These are phyloP conservation scores for Aspergillus saccharolyticus DNA, from an alignment of 495 filamentous ascomycete species.

Conservation along the genomic window DNA sequence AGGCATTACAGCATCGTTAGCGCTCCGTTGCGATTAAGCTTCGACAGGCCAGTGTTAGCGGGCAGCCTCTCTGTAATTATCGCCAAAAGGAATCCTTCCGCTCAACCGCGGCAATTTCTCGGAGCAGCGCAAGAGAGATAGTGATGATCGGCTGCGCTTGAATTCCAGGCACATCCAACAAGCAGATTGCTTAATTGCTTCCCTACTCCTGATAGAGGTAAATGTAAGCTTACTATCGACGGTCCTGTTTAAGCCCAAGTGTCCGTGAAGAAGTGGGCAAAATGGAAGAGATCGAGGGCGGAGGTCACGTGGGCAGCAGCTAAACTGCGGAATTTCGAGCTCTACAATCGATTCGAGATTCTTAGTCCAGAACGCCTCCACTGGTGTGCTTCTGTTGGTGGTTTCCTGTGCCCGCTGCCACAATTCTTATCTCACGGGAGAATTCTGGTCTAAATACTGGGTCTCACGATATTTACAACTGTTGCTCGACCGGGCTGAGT, in stretches of 20 bases:
- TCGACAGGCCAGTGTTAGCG: neutral
- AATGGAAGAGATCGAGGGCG: conserved; percentile 1
- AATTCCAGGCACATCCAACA: neutral
- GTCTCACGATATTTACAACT: neutral
- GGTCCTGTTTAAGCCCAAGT: neutral
- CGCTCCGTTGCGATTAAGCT: neutral
- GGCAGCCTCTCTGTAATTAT: neutral
- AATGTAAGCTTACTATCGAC: neutral
- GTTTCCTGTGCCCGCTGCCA: conserved; percentile 7
- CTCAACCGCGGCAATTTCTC: neutral
- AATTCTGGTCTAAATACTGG: neutral
- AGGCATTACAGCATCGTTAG: neutral
- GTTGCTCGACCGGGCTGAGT: neutral
- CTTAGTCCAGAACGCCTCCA: conserved; percentile 14
- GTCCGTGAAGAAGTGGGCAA: neutral
- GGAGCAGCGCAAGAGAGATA: neutral
- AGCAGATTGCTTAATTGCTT: neutral
- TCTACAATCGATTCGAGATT: conserved; percentile 19
- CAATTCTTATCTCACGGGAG: neutral
- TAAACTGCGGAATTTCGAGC: conserved; percentile 22
- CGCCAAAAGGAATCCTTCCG: neutral
- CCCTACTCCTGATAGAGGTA: neutral
- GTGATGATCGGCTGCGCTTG: neutral
- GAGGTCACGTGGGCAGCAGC: conserved; percentile 21
- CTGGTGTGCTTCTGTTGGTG: conserved; percentile 14